Evolutionary conservation across 192 early-diverging fungal species (phyloP).

Genomic region (Coemansia pectinata): DNA sequence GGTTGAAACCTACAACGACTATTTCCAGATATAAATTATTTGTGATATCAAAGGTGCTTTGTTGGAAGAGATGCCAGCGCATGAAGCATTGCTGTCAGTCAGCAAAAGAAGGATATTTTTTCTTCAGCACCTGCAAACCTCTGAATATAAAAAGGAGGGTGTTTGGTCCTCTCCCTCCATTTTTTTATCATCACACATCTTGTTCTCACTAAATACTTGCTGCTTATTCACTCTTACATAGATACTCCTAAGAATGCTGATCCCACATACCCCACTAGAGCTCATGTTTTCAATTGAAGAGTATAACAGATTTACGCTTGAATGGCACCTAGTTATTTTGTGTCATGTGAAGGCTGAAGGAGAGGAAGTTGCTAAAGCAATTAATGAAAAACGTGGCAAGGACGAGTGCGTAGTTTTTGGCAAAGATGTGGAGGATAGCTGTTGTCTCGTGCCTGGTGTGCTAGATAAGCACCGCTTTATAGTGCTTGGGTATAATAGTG

Average conservation of each 20-base stretch:
- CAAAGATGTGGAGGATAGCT: not conserved
- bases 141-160: not conserved
- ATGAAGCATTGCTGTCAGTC: no score
- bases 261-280: no score
- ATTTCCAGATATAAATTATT: no score
- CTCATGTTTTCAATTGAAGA: not conserved
- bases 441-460: not conserved
- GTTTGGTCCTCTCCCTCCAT: not conserved
- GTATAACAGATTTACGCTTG: no score
- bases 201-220: not conserved
- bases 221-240: not conserved
- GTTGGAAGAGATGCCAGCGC: no score
- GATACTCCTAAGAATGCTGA: no score
- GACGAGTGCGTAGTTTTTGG: not conserved
- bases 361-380: not conserved
- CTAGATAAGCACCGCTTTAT: not conserved
- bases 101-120: not conserved
- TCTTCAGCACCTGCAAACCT: not conserved
- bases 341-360: no score
- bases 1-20: no score
- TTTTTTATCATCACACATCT: not conserved
- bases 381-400: not conserved
- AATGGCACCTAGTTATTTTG: no score
- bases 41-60: no score
- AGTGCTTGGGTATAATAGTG: not conserved